Conservation (phyloP, 2,329 filamentous ascomycete species). For the Epichloe hybrida region DNA sequence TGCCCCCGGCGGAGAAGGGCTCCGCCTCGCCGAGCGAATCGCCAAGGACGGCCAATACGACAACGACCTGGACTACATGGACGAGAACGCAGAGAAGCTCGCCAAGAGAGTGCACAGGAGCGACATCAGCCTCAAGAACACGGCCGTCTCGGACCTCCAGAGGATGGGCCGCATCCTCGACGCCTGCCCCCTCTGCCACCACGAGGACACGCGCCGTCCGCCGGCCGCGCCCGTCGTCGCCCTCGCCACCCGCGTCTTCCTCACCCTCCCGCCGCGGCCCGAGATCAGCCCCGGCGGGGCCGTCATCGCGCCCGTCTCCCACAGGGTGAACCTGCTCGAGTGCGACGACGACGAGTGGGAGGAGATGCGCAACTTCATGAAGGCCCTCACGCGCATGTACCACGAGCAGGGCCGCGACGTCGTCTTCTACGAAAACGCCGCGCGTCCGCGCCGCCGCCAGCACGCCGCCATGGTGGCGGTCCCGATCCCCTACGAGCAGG, state of each 20-base stretch:
- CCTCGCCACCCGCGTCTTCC: constrained; percentile 70
- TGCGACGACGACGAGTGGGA: constrained; percentile 99
- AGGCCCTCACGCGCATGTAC: constrained; percentile 85
- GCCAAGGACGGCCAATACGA: constrained; percentile 86
- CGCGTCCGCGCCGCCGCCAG: constrained; percentile 58
- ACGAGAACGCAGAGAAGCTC: constrained; percentile 87
- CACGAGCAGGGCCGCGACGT: constrained; percentile 86
- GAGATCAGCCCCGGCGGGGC: constrained; percentile 79
- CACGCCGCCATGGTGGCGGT: constrained; percentile 81
- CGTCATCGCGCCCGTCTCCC: constrained; percentile 78
- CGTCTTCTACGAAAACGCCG: constrained; percentile 95
- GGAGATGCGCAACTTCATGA: constrained; percentile 98
- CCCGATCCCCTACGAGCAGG: constrained; percentile 81
- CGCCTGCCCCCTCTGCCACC: constrained; percentile 73
- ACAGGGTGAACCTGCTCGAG: constrained; percentile 82
- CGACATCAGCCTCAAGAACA: constrained; percentile 75
- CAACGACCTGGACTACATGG: constrained; percentile 90
- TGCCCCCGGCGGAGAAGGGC: constrained; percentile 64
- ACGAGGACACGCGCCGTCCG: constrained; percentile 62
- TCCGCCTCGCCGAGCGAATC: constrained; percentile 79
- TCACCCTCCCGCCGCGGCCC: constrained; percentile 81
- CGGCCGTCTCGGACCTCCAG: constrained; percentile 77
- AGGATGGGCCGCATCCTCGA: constrained; percentile 80
- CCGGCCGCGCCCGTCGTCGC: constrained; percentile 78
- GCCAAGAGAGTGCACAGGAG: constrained; percentile 79